Evolutionary conservation across 352 stramenopile genomes (phyloP), one percentile per base, ranked within the genome.

Genomic region (Peronospora destructor): DNA sequence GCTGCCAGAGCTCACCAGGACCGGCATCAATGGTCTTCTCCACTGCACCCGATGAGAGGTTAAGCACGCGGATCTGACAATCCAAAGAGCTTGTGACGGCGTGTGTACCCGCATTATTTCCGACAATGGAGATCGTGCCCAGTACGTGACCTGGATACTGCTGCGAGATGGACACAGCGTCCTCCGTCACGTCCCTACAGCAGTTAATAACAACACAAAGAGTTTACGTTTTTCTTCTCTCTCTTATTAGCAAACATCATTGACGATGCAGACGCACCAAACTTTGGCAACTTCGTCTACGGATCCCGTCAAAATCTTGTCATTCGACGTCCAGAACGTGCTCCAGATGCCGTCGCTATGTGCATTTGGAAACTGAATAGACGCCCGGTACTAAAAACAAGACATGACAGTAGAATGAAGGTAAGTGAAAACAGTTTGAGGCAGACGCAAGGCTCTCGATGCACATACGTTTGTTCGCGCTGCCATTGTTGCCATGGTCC

Each of bases 291-390:
- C 79, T 64, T 94, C 85, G 49, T 95, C 85, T 42, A 94, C 78
- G 1, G 83, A 94, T 37, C 83, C 85, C 7, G 81, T 90, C 37
- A 95, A 64, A 65, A 95, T 87, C 64, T 91, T 85, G 64, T 91
- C 79, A 55, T 87, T 80, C 40, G 69, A 70, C 38, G 85, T 94
- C 85, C 85, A 95, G 63, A 85, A 89, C 30, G 82, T 88, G 66
- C 73, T 91, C 80, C 84, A 95, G 40, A 95, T 88, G 53, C 83
- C 82, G 49, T 93, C 83, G 55, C 77, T 87, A 65, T 95, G 85
- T 6, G 85, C 85, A 42, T 85, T 90, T 21, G 72, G 56, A 59
- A 88, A 85, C 67, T 87, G 76, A 37, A 88, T 71, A 41, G 80
- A 93, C n/a, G 78, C 72, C 19, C 83, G 79, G 61, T 88, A 76